Percentiles rank a stretch among this genome's conserved stretches.
phyloP scores from a whole-genome alignment of 2,329 filamentous ascomycete genomes.

The Diaporthe nobilis region DNA sequence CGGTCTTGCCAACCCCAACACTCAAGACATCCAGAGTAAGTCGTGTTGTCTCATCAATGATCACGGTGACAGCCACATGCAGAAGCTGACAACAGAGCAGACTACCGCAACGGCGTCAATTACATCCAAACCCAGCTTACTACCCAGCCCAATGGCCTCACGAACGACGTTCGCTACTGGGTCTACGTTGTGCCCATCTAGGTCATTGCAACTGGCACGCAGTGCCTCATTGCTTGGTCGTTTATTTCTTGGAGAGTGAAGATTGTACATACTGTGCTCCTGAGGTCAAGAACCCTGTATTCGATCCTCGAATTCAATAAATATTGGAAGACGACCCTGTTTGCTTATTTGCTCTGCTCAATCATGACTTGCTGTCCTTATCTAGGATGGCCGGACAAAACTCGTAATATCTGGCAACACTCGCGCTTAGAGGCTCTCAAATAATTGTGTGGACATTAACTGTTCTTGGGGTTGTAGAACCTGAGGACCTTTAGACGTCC shows the following conservation, averaged over 20 bases:
- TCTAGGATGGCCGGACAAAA: not conserved
- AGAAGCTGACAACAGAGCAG: not conserved
- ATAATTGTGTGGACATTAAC: too few species aligned
- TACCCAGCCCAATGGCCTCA: constrained; percentile 7
- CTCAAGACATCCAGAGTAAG: constrained; percentile 16
- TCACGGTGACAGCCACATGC: too few species aligned
- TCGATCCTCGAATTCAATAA: too few species aligned
- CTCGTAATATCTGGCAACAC: too few species aligned
- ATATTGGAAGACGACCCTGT: not conserved
- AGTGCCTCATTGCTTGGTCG: not conserved
- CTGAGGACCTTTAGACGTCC: too few species aligned
- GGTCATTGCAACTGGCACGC: too few species aligned
- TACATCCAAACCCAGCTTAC: constrained; percentile 11
- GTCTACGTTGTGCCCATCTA: constrained; percentile 17
- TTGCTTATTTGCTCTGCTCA: not conserved
- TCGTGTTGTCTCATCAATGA: not conserved
- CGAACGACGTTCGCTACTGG: constrained; percentile 19
- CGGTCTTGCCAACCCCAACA: constrained; percentile 6
- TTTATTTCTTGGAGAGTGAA: not conserved
- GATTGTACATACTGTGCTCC: not conserved
- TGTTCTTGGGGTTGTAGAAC: too few species aligned
- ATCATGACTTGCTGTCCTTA: too few species aligned
- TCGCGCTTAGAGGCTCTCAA: too few species aligned
- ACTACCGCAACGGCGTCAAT: constrained; percentile 15
- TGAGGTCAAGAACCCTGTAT: not conserved